Percentiles rank a stretch among this genome's conserved stretches.
phyloP scores from a whole-genome alignment of 2,329 filamentous ascomycete species.

The Calonectria ilicicola region DNA sequence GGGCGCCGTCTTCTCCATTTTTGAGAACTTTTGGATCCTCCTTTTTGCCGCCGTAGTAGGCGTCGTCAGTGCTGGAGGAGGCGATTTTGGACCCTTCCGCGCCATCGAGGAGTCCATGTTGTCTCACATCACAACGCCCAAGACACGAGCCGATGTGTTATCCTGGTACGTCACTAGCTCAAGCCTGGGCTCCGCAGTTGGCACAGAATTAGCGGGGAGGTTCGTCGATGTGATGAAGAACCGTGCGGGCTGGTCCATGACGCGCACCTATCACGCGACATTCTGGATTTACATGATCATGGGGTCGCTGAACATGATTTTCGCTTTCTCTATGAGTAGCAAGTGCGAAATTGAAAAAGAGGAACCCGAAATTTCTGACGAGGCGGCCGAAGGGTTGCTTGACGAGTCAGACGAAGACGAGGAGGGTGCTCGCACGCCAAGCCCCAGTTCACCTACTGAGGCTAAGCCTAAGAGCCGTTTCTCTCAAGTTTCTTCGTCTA shows the following conservation, averaged over 20 bases:
- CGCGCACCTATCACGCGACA: constrained; percentile 66
- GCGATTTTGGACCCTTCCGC: constrained; percentile 76
- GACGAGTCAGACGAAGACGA: constrained; percentile 35
- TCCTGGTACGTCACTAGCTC: constrained; percentile 73
- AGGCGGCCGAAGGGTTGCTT: constrained; percentile 40
- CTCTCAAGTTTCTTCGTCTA: constrained; percentile 67
- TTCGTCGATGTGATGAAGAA: constrained; percentile 61
- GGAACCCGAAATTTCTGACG: constrained; percentile 30
- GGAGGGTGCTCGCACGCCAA: constrained; percentile 9
- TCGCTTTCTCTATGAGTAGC: constrained; percentile 59
- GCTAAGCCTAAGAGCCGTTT: constrained; percentile 52
- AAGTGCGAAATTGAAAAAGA: constrained; percentile 61
- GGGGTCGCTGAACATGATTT: constrained; percentile 62
- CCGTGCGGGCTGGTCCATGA: constrained; percentile 59
- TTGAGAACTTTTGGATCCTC: constrained; percentile 70
- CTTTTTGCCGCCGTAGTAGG: constrained; percentile 69
- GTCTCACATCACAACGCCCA: constrained; percentile 68
- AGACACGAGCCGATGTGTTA: constrained; percentile 71
- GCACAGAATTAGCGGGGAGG: constrained; percentile 64
- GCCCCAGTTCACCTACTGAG: constrained; percentile 13
- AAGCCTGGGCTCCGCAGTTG: constrained; percentile 65
- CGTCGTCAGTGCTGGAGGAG: constrained; percentile 71
- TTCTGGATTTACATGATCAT: constrained; percentile 70
- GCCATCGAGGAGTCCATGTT: constrained; percentile 75
- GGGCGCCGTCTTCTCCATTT: constrained; percentile 65